These are phyloP conservation scores for Claviceps digitariae DNA, from an alignment of 2,329 filamentous ascomycete species.

Conservation along the genomic window DNA sequence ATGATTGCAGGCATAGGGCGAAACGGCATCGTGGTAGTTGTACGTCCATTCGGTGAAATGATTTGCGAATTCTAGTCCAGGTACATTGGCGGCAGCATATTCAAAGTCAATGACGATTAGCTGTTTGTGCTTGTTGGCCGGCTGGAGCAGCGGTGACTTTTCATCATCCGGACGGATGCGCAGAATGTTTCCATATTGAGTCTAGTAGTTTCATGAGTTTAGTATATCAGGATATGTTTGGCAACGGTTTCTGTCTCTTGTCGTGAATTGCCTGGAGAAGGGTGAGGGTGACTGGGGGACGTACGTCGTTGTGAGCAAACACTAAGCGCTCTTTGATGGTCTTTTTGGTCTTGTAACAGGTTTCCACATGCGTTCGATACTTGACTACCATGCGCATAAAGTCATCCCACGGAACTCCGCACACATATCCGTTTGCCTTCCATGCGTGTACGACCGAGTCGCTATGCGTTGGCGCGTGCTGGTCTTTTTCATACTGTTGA, in stretches of 20 bases:
- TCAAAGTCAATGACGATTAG: slow-evolving; percentile 97
- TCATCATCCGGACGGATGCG: slow-evolving; percentile 53
- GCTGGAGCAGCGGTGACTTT: slow-evolving; percentile 75
- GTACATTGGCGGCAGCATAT: slow-evolving; percentile 80
- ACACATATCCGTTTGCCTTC: slow-evolving; percentile 62
- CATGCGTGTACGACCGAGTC: slow-evolving; percentile 33
- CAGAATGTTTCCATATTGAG: slow-evolving; percentile 96
- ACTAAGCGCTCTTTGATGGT: slow-evolving; percentile 63
- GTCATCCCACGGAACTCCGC: slow-evolving; percentile 66
- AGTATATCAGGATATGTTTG: not conserved
- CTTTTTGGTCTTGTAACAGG: slow-evolving; percentile 52
- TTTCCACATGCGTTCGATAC: slow-evolving; percentile 63
- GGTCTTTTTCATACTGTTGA: slow-evolving; percentile 39
- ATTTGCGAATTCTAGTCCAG: slow-evolving; percentile 87
- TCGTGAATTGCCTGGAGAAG: no score
- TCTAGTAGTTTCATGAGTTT: slow-evolving; percentile 34
- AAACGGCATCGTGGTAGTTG: slow-evolving; percentile 71
- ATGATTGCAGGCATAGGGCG: slow-evolving; percentile 54
- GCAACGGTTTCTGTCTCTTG: no score
- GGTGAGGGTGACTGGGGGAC: no score
- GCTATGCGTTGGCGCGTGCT: slow-evolving; percentile 9
- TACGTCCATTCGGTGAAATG: slow-evolving; percentile 98
- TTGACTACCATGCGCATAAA: slow-evolving; percentile 65
- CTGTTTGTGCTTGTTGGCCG: slow-evolving; percentile 89
- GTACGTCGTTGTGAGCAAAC: slow-evolving; percentile 95